phyloP scores from a whole-genome alignment of 805 yeast species.

The Ascoidea asiatica region DNA sequence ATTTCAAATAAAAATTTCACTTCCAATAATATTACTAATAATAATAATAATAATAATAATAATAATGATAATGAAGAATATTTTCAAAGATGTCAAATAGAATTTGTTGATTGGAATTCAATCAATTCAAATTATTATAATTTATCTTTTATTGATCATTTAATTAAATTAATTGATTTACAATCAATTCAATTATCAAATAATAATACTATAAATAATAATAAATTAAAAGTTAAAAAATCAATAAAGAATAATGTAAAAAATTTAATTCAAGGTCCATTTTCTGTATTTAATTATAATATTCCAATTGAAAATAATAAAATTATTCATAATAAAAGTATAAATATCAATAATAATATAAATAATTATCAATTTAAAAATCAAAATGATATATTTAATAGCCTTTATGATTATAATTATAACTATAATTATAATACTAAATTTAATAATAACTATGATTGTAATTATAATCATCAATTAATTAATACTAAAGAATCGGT shows the following conservation, averaged over 20 bases:
- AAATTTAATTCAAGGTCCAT: background rate
- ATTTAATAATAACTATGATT: no score
- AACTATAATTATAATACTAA: no score
- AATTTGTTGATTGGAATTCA: slow-evolving; percentile 40
- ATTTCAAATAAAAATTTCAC: background rate
- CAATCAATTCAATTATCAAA: background rate
- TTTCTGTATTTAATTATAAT: background rate
- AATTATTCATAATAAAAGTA: no score
- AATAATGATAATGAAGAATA: slow-evolving; percentile 14
- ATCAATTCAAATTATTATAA: background rate
- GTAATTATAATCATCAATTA: no score
- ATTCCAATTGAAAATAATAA: no score
- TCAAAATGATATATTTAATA: background rate
- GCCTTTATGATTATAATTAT: background rate
- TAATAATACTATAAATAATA: no score
- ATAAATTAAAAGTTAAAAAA: no score
- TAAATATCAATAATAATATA: no score
- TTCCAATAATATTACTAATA: background rate
- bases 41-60: no score
- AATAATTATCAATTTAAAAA: background rate
- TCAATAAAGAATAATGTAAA: background rate
- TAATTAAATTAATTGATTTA: background rate
- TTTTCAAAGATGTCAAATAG: slow-evolving; percentile 58
- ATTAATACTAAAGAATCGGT: no score
- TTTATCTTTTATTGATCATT: no score